Conservation (phyloP, 768 basidiomycete species). For the Trametes villosa region DNA sequence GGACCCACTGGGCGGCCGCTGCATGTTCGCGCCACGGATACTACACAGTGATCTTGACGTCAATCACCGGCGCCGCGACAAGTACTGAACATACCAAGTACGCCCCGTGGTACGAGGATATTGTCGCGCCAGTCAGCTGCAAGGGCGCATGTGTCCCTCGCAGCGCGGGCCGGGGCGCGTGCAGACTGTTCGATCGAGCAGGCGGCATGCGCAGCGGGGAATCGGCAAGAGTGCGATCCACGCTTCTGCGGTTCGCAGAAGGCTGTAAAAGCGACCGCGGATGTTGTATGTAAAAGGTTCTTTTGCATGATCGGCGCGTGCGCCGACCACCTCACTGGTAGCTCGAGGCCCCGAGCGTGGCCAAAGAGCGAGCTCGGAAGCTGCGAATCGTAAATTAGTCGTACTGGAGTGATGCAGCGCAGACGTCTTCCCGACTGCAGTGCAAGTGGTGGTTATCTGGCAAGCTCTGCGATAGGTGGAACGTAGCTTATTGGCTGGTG, state of each 20-base stretch:
- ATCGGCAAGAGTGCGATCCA: slow-evolving; percentile 7
- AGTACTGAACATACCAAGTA: slow-evolving; percentile 6
- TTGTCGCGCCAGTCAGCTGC: slow-evolving; percentile 9
- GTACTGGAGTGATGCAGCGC: too few species aligned
- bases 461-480: slow-evolving; percentile 3
- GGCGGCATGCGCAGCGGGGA: background rate
- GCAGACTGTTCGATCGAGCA: slow-evolving; percentile 1
- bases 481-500: background rate
- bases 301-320: background rate
- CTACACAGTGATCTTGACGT: slow-evolving; percentile 19
- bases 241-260: slow-evolving; percentile 7
- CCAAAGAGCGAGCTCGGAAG: too few species aligned
- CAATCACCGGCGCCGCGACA: slow-evolving; percentile 12
- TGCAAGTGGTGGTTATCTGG: background rate
- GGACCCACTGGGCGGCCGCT: background rate
- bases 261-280: background rate
- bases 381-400: too few species aligned
- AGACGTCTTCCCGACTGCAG: background rate
- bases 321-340: background rate
- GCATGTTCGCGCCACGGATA: slow-evolving; percentile 13
- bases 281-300: background rate
- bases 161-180: slow-evolving; percentile 10
- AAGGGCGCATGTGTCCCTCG: background rate
- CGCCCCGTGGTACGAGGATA: background rate
- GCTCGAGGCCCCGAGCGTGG: too few species aligned